A percentile compares a stretch with the other conserved stretches of the same genome.
Conservation (phyloP, 1,284 basidiomycete genomes). For the Cutaneotrichosporon cavernicola region DNA sequence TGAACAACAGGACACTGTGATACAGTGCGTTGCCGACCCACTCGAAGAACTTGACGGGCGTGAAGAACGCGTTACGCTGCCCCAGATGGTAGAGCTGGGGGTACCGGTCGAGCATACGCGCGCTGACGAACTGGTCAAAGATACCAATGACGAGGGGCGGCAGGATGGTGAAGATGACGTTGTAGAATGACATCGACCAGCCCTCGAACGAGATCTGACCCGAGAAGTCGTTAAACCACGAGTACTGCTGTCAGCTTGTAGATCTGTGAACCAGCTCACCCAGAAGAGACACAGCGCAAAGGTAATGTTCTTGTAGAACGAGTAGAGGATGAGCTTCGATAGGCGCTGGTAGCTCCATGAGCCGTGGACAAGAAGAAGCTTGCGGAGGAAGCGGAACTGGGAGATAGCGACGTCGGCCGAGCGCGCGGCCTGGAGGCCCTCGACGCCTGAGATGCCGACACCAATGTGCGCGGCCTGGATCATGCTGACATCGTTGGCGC, state of each 20-base stretch:
- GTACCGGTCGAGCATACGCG: conserved; percentile 92
- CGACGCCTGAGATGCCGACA: conserved; percentile 96
- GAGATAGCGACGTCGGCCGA: conserved; percentile 97
- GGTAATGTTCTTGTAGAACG: conserved; percentile 95
- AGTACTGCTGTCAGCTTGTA: conserved; percentile 63
- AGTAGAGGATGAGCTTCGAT: conserved; percentile 92
- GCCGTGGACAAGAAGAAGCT: conserved; percentile 93
- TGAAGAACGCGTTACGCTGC: conserved; percentile 89
- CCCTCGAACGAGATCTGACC: conserved; percentile 98
- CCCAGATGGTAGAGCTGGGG: conserved; percentile 94
- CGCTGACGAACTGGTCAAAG: conserved; percentile 97
- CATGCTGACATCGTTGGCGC: conserved; percentile 63
- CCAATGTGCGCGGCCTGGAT: conserved; percentile 68
- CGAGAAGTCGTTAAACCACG: conserved; percentile 98
- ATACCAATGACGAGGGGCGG: conserved; percentile 97
- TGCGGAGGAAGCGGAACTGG: conserved; percentile 96
- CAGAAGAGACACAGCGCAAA: conserved; percentile 98
- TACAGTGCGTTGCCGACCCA: conserved; percentile 94
- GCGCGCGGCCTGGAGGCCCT: conserved; percentile 96
- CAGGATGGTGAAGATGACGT: conserved; percentile 89
- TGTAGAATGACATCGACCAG: conserved; percentile 94
- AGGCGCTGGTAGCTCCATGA: conserved; percentile 96
- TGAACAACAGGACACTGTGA: conserved; percentile 82
- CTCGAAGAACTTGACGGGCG: conserved; percentile 86
- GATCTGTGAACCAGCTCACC: conserved; percentile 58